Evolutionary conservation across 768 basidiomycete species (phyloP), one percentile per base, ranked within the genome.

Genomic region (Panaeolus cyanescens): DNA sequence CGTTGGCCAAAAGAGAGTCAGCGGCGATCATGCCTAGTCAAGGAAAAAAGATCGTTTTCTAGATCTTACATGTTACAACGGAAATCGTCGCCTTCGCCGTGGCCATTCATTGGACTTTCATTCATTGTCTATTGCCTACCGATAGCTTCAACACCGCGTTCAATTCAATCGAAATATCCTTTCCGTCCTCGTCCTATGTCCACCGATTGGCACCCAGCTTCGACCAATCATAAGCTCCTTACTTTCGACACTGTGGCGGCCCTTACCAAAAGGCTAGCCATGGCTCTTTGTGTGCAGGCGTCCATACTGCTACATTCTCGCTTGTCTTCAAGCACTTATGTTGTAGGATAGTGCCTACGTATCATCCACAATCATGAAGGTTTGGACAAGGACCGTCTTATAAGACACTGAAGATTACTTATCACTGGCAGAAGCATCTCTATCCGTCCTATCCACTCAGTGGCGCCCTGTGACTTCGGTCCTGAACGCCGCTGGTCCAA

Each of bases 1-100:
- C 92, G 0, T 80, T 82, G 17, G 92, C 92, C 22, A 85, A 86
- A 67, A 85, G 93, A 56, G 89, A 92, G 74, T 87, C 85, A 59
- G 86, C 84, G 17, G 89, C 89, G 5, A 94, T 94, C 67, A 76
- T 90, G 12, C 80, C 81, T 5, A 80, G 87, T 68, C 80, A 85
- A 73, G 89, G 89, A 12, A 84, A 86, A 72, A 93, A 91, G 70
- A 88, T 89, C 40, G 83, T 81, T 39, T 94, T 94, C 65, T 89
- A 82, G 54, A 32, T 36, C n/a, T 22, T n/a, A n/a, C n/a, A n/a
- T n/a, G n/a, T n/a, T n/a, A n/a, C n/a, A n/a, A n/a, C n/a, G n/a
- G n/a, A n/a, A n/a, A n/a, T n/a, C n/a, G n/a, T n/a, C n/a, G n/a
- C n/a, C n/a, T n/a, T n/a, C n/a, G n/a, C n/a, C n/a, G n/a, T n/a